Conservation (phyloP, 169 alveolate species). For the Pseudocohnilembus persalinus region DNA sequence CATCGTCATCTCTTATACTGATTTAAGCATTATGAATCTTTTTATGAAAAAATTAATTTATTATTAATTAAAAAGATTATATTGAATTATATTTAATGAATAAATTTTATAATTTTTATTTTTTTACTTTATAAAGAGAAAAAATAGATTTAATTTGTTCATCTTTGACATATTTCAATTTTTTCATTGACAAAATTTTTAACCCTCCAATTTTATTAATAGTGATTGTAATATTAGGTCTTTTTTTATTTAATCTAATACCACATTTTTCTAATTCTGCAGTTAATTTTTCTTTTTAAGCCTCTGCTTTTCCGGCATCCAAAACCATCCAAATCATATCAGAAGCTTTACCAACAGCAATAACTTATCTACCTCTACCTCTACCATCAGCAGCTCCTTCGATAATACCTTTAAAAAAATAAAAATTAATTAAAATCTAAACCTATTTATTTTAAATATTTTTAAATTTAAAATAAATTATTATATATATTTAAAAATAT, state of each 20-base stretch:
- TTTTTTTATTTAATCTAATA: conserved; percentile 81
- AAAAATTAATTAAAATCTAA: no score
- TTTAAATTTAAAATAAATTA: not conserved
- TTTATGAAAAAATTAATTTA: conserved; percentile 75
- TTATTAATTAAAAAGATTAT: not conserved
- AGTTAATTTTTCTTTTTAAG: conserved; percentile 74
- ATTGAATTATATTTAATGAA: not conserved
- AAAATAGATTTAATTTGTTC: conserved; percentile 82
- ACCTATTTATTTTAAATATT: no score
- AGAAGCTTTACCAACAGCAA: conserved; percentile 90
- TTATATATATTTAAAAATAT: not conserved
- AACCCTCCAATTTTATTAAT: conserved; percentile 84
- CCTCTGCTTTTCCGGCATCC: conserved; percentile 84
- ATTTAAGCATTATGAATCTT: conserved; percentile 87
- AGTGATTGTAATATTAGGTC: conserved; percentile 83
- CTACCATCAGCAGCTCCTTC: conserved; percentile 97
- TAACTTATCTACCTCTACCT: conserved; percentile 96
- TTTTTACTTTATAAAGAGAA: not conserved
- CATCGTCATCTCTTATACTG: conserved; percentile 80
- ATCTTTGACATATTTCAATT: conserved; percentile 82
- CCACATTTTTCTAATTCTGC: conserved; percentile 89
- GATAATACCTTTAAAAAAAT: conserved; percentile 68
- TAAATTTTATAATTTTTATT: no score
- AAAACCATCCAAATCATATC: conserved; percentile 84
- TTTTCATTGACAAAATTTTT: conserved; percentile 76